Evolutionary conservation across 2,329 filamentous ascomycete genomes (phyloP), one percentile per base, ranked within the genome.

Genomic region (Colletotrichum brevisporum): DNA sequence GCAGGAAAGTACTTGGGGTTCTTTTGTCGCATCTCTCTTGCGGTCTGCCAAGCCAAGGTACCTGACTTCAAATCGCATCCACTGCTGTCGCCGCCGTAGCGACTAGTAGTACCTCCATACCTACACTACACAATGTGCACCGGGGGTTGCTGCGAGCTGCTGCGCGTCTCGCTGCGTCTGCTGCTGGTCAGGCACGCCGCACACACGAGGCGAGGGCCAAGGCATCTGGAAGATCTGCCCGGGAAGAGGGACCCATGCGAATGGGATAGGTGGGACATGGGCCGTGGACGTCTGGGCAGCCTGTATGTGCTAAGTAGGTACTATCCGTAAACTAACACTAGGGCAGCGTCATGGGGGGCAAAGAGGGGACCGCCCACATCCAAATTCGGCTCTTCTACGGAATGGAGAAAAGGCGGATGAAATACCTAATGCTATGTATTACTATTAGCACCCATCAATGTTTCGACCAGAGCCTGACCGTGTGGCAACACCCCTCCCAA

Each of bases 391-490:
- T 66, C 55, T 69, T 41, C 66, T 60, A 51, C 36, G 36, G 55
- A 50, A 69, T 62, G 66, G 55, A 36, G 16, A n/a, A 15, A 41
- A n/a, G 43, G 31, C 13, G n/a, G 55, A 54, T 53, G 53, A 39
- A 65, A 65, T 59, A 43, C 36, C 58, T 45, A 3, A 8, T 2
- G 31, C 8, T 10, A 10, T 9, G 31, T 2, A 36, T 36, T 9
- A n/a, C n/a, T n/a, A n/a, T 9, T 36, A 31, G 72, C 73, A 74
- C 67, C 72, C 73, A 72, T 74, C 71, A 71, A 75, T 76, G 78
- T 82, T 81, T 82, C 76, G 77, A 76, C 76, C 62, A 61, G 73
- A 78, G 80, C 78, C 80, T 81, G 75, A 78, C 18, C 8, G 74
- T 77, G 75, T 79, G 75, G 73, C 58, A 63, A 45, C 67, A 68